Base-by-base conservation (phyloP, 2,329 filamentous ascomycete genomes). In the Helotiales sp. region DNA sequence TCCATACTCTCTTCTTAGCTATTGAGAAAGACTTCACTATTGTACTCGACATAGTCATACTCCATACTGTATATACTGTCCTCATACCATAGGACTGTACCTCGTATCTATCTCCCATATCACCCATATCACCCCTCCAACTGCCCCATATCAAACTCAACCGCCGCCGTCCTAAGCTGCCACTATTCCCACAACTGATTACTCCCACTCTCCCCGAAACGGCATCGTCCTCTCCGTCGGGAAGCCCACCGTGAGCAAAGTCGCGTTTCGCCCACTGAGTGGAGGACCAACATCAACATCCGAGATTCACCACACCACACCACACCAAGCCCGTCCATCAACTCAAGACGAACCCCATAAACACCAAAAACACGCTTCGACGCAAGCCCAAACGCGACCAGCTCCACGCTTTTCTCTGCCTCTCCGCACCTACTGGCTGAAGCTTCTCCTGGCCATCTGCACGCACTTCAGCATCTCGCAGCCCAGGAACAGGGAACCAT, bases 231-330 rank as follows among this genome's bases (percentile, higher is more conserved):
- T 36, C 38, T 22, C 38, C 33, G 25, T 17, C 38, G 25, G 53
- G 40, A 40, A 22, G 36, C 36, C 36, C 36, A 48, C 49, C 42
- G 40, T 36, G 31, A 49, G 44, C 40, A 54, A 44, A 50, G 29
- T 47, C 57, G 57, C 57, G 57, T 59, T 56, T 42, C 17, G 53
- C 9, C 57, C 49, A 46, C 30, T 54, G 53, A 59, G 22, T 36
- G 25, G 36, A 53, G 17, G 36, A 19, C 48, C 7, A 36, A 40
- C n/a, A n/a, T n/a, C n/a, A n/a, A n/a, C n/a, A n/a, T n/a, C n/a
- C n/a, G n/a, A n/a, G n/a, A n/a, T n/a, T n/a, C n/a, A n/a, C n/a
- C n/a, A n/a, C n/a, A n/a, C n/a, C n/a, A n/a, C n/a, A n/a, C n/a
- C 36, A 40, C 36, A 24, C 38, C 38, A 44, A 44, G 25, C 19